Evolutionary conservation across 2,329 filamentous ascomycete species (phyloP), one percentile per base, ranked within the genome.

Genomic region (Phialophora chinensis): DNA sequence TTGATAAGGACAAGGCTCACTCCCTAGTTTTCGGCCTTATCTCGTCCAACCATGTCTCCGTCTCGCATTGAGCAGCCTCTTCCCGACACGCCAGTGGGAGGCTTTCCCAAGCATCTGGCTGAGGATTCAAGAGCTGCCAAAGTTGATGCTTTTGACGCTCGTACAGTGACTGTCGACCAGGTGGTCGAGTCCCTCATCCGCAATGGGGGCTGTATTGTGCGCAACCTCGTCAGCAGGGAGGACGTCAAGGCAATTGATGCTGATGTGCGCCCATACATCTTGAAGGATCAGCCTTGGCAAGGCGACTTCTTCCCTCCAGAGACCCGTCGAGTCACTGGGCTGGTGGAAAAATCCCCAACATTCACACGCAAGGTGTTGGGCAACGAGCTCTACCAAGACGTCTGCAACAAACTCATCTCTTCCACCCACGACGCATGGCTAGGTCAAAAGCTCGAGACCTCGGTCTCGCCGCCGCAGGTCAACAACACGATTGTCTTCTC

Each of bases 401-500:
- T 72, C 14, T 68, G 55, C 27, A 33, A 57, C 3, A n/a, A 31
- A 4, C 42, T 72, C 20, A 38, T 72, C 27, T 50, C 60, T 2
- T 29, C 42, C 33, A 62, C 38, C 33, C 4, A 59, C 61, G 67
- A 64, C 56, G 73, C 72, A 10, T 66, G 64, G 64, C 5, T 53
- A 1, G 64, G 64, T 10, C 11, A 66, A 5, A 54, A 52, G 31
- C 27, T 20, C 7, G 20, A 38, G 14, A 23, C 17, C n/a, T 35
- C 12, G 8, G 60, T 66, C 6, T 63, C 63, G 6, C 14, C n/a
- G 6, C 73, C 72, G 2, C 73, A 75, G 65, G 65, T 75, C 29
- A 74, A 73, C 66, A 74, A 72, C 56, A 73, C 73, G 20, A 69
- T 74, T 29, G 66, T 74, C 11, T 74, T 76, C 60, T 52, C 71